Evolutionary conservation across 495 filamentous ascomycete genomes (phyloP), one percentile per base, ranked within the genome.

Genomic region (Pyronema omphalodes): DNA sequence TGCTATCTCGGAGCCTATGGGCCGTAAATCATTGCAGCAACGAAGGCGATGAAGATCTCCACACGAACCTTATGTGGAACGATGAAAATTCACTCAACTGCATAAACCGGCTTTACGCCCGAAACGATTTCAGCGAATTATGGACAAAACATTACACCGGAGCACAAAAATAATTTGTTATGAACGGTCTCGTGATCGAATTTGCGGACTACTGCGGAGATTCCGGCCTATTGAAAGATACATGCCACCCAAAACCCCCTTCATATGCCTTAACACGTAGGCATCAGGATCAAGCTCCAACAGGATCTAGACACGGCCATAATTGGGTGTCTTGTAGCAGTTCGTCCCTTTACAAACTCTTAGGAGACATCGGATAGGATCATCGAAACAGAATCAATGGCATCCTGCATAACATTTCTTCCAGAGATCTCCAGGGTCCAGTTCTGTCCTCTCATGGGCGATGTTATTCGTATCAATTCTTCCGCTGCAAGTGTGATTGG

Each of bases 31-130:
- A 19, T 35, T 19, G 47, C 11, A 34, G 19, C 47, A 40, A 18
- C 50, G 29, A 41, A 17, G 50, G 50, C 14, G 11, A 35, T 37
- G 50, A 41, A 7, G 50, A 52, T 52, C 50, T 18, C 19, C 37
- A 41, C 36, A 43, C 14, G 19, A n/a, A 19, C 8, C 7, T 40
- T 52, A 37, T 19, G 36, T 43, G 36, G 8, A 43, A 52, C 35
- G 29, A 11, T 36, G 17, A n/a, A 52, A 52, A 52, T 40, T 52
- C 50, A 9, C 50, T 52, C 50, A 52, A 19, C 23, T 43, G 50
- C 50, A 43, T 52, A 52, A 52, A 52, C 50, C 14, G 39, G 50
- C 50, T 52, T 40, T 18, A 11, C 34, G 12, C 7, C 33, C 19
- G 12, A 37, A 33, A 37, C 34, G 18, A 47, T 12, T 11, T 18